A percentile compares a stretch with the other conserved stretches of the same genome.
Evolutionary conservation across 768 basidiomycete genomes (phyloP).

Genomic region (Boletellus emodensis): DNA sequence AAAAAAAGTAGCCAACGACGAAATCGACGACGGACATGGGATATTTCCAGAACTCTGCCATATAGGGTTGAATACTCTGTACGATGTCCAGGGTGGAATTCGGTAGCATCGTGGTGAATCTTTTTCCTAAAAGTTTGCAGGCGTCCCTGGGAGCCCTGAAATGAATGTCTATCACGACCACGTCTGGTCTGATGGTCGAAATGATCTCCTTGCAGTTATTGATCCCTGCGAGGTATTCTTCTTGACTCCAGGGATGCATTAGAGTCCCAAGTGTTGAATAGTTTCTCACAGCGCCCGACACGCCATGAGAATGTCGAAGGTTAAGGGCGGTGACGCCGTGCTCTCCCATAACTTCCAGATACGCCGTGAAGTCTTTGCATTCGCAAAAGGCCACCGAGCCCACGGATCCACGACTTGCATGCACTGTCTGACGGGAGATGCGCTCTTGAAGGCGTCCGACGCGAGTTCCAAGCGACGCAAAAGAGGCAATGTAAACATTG

Average conservation of each 20-base stretch:
- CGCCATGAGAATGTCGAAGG: not conserved
- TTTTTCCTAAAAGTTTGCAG: conserved; percentile 1
- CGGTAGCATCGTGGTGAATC: not conserved
- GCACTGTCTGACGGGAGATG: not conserved
- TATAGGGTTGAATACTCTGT: not conserved
- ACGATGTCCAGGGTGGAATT: not conserved
- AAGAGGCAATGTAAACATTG: conserved; percentile 10
- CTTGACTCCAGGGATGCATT: not conserved
- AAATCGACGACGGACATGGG: not conserved
- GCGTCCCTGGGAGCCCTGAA: conserved; percentile 5
- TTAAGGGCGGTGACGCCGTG: not conserved
- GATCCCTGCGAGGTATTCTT: conserved; percentile 9
- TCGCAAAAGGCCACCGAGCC: conserved; percentile 8
- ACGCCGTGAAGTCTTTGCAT: not conserved
- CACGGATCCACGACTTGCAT: not conserved
- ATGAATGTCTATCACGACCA: not conserved
- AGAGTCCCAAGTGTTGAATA: not conserved
- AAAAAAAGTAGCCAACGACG: not conserved
- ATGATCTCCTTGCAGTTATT: conserved; percentile 1
- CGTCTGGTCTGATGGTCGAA: not conserved
- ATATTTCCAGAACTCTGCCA: conserved; percentile 6
- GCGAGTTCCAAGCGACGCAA: conserved; percentile 6
- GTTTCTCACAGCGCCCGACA: conserved; percentile 2
- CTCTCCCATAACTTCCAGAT: not conserved
- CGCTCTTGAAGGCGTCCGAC: conserved; percentile 7